Evolutionary conservation across 352 stramenopile genomes (phyloP), one percentile per base, ranked within the genome.

Genomic region (Sclerospora graminicola): DNA sequence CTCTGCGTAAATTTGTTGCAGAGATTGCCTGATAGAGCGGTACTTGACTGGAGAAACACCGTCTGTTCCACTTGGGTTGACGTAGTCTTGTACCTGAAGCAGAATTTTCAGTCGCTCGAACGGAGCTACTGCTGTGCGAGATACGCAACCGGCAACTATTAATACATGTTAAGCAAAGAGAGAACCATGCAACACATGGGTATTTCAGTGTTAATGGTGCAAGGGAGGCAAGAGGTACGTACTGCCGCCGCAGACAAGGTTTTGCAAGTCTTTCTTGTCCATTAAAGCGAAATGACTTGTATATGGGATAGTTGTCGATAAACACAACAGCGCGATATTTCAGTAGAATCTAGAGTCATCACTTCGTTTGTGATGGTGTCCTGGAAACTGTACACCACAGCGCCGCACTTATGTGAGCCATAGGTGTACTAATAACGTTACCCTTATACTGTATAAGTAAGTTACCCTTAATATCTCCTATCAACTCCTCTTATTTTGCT

Each of bases 91-190:
- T 29, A 88, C 71, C 43, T 90, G 78, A 36, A 73, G 74, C 31
- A 87, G 54, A 54, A 90, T 90, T 54, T 88, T 90, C 36, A 88
- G 63, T 7, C 78, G 66, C 56, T 90, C 75, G 19, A 87, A 60
- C 5, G 72, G 78, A 27, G 76, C 76, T 13, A 88, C 76, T 11
- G 70, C 66, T 39, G 72, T 83, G 39, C 76, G 76, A 4, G 73
- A 88, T 20, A 66, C 49, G 39, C 76, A 88, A 9, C 73, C 73
- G 41, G 76, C 76, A 45, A 88, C 73, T 88, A 26, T 2, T n/a
- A 33, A 14, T 8, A 16, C 5, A 33, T n/a, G 4, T n/a, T n/a
- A n/a, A n/a, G n/a, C n/a, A n/a, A n/a, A n/a, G n/a, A n/a, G n/a
- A n/a, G 21, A 26, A 6, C 4, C 21, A 26, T 6, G 21, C 21